Evolutionary conservation across 768 basidiomycete species (phyloP).

Genomic region (Boletus sp.): DNA sequence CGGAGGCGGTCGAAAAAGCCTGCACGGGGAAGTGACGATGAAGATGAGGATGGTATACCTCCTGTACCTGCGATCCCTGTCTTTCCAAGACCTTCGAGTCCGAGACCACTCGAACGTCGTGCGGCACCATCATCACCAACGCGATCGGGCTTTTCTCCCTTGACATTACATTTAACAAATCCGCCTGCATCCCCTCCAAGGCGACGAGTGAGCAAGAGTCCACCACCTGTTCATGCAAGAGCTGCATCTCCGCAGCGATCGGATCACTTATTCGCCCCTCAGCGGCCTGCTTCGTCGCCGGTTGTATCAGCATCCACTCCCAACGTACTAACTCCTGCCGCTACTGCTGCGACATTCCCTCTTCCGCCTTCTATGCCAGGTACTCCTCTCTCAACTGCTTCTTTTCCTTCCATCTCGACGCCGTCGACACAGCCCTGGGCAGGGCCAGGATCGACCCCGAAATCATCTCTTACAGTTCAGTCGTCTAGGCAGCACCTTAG

Average conservation of each 20-base stretch:
- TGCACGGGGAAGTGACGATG: conserved; percentile 27
- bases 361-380: conserved; percentile 19
- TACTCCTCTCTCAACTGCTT: conserved; percentile 20
- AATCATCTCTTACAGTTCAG: neutral
- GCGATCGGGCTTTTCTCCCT: conserved; percentile 28
- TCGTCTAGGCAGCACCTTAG: conserved; percentile 29
- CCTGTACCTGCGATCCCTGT: conserved; percentile 33
- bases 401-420: neutral
- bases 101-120: conserved; percentile 27
- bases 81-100: conserved; percentile 29
- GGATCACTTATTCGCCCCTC: conserved; percentile 4
- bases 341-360: conserved; percentile 6
- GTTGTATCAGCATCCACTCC: conserved; percentile 8
- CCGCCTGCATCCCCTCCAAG: conserved; percentile 19
- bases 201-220: conserved; percentile 28
- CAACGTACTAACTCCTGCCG: neutral
- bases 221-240: conserved; percentile 19
- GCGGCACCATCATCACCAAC: conserved; percentile 25
- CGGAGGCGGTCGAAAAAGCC: conserved; percentile 31
- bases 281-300: conserved; percentile 11
- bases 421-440: neutral
- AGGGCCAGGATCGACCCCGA: conserved; percentile 5
- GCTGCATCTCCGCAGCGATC: conserved; percentile 9
- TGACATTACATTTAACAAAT: conserved; percentile 24
- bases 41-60: conserved; percentile 29